These are phyloP conservation scores for Puccinia horiana DNA, from an alignment of 1,284 basidiomycete species.

Conservation along the genomic window DNA sequence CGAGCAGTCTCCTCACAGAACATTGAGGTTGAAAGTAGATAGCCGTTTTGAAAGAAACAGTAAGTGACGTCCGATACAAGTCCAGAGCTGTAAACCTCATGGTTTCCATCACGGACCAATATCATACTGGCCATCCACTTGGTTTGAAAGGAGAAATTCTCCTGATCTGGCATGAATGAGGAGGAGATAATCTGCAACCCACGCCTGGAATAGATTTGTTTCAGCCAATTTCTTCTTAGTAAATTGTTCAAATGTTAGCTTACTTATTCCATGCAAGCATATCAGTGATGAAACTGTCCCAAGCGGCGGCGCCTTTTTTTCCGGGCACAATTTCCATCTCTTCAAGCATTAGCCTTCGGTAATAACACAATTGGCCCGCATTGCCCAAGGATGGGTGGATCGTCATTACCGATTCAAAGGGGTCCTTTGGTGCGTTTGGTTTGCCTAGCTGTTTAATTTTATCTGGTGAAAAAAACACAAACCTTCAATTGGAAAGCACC, in stretches of 20 bases:
- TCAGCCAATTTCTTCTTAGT: not conserved
- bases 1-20: not conserved
- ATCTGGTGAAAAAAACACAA: not conserved
- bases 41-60: constrained; percentile 11
- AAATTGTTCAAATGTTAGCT: not conserved
- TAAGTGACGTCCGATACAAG: constrained; percentile 21
- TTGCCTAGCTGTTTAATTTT: not conserved
- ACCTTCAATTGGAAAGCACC: constrained; percentile 2
- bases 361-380: not conserved
- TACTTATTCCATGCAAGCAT: not conserved
- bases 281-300: constrained; percentile 1
- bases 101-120: not conserved
- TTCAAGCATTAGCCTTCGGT: not conserved
- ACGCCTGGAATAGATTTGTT: not conserved
- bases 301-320: no score
- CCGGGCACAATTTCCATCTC: not conserved
- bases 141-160: not conserved
- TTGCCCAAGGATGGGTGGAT: constrained; percentile 3
- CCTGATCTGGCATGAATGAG: not conserved
- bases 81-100: not conserved
- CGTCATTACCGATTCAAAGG: not conserved
- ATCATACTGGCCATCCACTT: not conserved
- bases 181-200: not conserved
- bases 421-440: not conserved
- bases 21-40: constrained; percentile 4